Evolutionary conservation across 805 yeast genomes (phyloP), one percentile per base, ranked within the genome.

Genomic region (Wickerhamiella sergipiensis): DNA sequence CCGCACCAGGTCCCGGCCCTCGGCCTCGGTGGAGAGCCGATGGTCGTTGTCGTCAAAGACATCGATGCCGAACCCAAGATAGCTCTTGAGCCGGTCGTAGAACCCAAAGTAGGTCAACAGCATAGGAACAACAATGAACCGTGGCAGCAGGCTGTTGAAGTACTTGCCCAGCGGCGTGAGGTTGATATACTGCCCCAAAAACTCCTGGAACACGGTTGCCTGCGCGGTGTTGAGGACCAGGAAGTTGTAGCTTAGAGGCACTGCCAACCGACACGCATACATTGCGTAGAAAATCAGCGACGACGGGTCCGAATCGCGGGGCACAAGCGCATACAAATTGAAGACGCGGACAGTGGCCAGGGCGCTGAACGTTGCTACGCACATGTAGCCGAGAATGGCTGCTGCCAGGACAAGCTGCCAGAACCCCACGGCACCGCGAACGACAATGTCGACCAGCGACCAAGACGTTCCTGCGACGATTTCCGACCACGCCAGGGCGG

Each of bases 231-330:
- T 73, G 50, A 86, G 69, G 48, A 84, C 83, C 51, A 85, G 64
- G 61, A 83, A 86, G 65, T 86, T 86, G 67, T 83, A 86, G 23
- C 85, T 79, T 55, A 86, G 70, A 10, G 95, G 95, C 12, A 86
- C 80, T 0, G 95, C 84, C 62, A 86, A 69, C 55, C 95, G 78
- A 48, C 89, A 83, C 18, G 85, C 80, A 59, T 86, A 85, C 59
- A 84, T 82, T 19, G 88, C 79, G 63, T 84, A 86, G 62, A 85
- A 86, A 33, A 85, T 73, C 21, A 83, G 75, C 15, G 86, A 79
- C 0, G 85, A 83, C 0, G 85, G 82, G 61, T 83, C 90, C 0
- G 90, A 81, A 49, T 79, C 75, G 55, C 74, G 74, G 18, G 81
- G 79, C 13, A 83, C 87, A 52, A 86, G 71, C 54, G 83, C 88